These are phyloP conservation scores for Apiotrichum sp. DNA, from an alignment of 1,284 basidiomycete genomes.

Conservation along the genomic window DNA sequence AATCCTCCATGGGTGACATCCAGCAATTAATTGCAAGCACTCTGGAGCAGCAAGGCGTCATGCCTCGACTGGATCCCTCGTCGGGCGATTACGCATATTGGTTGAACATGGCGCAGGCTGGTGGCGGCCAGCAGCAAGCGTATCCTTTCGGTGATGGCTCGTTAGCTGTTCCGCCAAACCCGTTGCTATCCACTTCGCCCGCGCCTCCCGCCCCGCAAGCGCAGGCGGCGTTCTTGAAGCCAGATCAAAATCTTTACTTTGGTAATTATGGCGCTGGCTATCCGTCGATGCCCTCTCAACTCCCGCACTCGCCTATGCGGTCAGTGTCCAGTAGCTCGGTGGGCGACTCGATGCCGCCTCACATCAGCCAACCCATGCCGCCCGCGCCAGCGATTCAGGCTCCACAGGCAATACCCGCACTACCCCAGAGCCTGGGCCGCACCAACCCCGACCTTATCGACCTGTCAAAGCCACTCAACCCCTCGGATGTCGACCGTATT, in stretches of 20 bases:
- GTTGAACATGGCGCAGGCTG: not conserved
- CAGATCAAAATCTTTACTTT: not conserved
- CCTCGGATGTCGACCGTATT: conserved; percentile 35
- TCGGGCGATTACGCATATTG: not conserved
- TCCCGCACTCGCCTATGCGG: not conserved
- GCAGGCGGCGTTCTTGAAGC: not conserved
- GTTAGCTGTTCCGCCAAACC: not conserved
- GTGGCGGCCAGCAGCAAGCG: not conserved
- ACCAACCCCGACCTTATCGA: conserved; percentile 37
- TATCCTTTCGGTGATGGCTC: not conserved
- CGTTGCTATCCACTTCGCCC: not conserved
- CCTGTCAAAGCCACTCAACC: conserved; percentile 41
- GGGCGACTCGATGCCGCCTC: too few relatives aligned
- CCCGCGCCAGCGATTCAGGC: too few relatives aligned
- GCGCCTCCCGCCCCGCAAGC: not conserved
- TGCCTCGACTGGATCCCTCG: not conserved
- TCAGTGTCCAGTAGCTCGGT: too few relatives aligned
- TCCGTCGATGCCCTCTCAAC: not conserved
- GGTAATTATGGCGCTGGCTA: not conserved
- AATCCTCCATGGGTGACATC: conserved; percentile 14
- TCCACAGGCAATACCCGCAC: too few relatives aligned
- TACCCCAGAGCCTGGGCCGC: too few relatives aligned
- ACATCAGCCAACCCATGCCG: too few relatives aligned
- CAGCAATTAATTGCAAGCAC: conserved; percentile 15
- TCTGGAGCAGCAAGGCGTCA: conserved; percentile 14